Base-by-base conservation (phyloP, 2,329 filamentous ascomycete species). In the Hysterium pulicare region DNA sequence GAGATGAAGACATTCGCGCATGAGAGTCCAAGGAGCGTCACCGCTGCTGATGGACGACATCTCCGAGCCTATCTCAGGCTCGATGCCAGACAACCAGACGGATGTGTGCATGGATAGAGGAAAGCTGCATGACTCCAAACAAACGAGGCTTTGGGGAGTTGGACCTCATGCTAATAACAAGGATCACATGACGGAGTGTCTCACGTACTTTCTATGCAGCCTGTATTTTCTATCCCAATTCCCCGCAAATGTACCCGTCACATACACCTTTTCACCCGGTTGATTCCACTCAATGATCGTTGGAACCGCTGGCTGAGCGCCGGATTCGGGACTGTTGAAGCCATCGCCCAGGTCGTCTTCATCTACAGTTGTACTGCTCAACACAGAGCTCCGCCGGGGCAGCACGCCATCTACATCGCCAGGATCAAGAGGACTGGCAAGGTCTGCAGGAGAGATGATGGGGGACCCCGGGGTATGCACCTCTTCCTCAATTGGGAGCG, bases 181-280 rank as follows among this genome's bases (percentile, higher is more conserved):
- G 42, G 36, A 40, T 15, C 21, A 40, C 42, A 34, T 23, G 20
- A 42, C 24, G 10, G 22, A 35, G 28, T 5, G 8, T 30, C 19
- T 28, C 24, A 82, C 86, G 80, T 79, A 95, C 90, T 88, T 84
- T 67, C 80, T 83, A 67, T 90, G 82, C 61, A 98, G 74, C 55
- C 86, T 82, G 64, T 90, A 94, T 71, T 97, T 97, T 65, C 86
- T 85, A 69, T 94, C 90, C 93, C 93, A 98, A 65, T 41, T 35
- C 21, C 91, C 87, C 57, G 95, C 94, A 62, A 97, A 96, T 16
- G 93, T 97, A 51, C 91, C 91, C 1, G 93, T 98, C 34, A 98
- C 90, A 66, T 95, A 98, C 50, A 97, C 82, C 68, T 90, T 94
- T 44, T 95, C 87, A 45, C 87, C 90, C 40, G 82, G 82, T 7